phyloP scores from a whole-genome alignment of 2,329 filamentous ascomycete species.

The Aspergillus caelatus region DNA sequence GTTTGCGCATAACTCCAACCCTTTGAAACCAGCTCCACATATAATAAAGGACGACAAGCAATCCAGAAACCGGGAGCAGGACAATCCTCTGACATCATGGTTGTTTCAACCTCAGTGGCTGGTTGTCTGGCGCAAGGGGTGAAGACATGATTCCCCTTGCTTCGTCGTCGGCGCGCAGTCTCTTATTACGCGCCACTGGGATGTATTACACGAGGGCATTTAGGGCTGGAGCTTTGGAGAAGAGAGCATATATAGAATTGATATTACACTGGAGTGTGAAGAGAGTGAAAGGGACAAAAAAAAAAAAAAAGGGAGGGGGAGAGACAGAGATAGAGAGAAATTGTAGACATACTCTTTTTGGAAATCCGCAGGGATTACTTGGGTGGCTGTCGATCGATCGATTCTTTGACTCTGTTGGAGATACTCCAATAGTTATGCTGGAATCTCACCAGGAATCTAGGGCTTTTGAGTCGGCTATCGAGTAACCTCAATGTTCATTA shows the following conservation, averaged over 20 bases:
- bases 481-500: background rate
- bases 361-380: background rate
- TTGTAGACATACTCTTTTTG: conserved; percentile 9
- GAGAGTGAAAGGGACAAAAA: background rate
- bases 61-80: background rate
- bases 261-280: background rate
- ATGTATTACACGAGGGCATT: conserved; percentile 5
- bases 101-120: conserved; percentile 6
- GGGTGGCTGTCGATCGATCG: background rate
- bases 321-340: background rate
- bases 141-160: conserved; percentile 6
- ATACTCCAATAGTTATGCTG: conserved; percentile 1
- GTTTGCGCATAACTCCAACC: background rate
- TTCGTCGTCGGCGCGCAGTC: background rate
- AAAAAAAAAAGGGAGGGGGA: background rate
- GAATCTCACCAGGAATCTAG: conserved; percentile 10
- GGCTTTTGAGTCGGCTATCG: conserved; percentile 1
- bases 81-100: conserved; percentile 4
- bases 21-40: conserved; percentile 1
- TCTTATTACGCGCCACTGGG: conserved; percentile 2
- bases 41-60: background rate
- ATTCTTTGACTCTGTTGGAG: conserved; percentile 6
- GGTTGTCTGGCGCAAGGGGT: conserved; percentile 6
- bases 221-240: background rate
- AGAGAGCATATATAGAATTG: background rate